Evolutionary conservation across 2,329 filamentous ascomycete genomes (phyloP).

Genomic region (Alternaria postmessia): DNA sequence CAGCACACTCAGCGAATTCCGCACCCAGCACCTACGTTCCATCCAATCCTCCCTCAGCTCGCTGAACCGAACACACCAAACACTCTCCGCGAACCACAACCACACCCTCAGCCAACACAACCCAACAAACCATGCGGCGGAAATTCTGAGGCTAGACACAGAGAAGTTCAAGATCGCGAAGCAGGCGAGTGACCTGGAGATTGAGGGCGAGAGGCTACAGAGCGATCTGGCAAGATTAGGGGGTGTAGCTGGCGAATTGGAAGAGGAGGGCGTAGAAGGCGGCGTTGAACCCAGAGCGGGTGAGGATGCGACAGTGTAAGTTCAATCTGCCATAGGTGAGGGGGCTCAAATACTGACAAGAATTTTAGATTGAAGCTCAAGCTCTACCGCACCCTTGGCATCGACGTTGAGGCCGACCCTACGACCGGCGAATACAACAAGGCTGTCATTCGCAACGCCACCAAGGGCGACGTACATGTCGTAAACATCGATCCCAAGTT

Average conservation of each 20-base stretch:
- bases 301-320: conserved; percentile 60
- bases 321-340: conserved; percentile 9
- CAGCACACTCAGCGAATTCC: conserved; percentile 81
- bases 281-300: conserved; percentile 60
- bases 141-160: conserved; percentile 87
- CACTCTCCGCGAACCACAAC: conserved; percentile 76
- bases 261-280: conserved; percentile 86
- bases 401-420: conserved; percentile 82
- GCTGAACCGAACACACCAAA: conserved; percentile 77
- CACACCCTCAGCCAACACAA: conserved; percentile 80
- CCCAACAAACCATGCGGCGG: conserved; percentile 78
- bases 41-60: conserved; percentile 55
- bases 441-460: conserved; percentile 83
- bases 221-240: conserved; percentile 78
- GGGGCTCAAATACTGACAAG: not conserved
- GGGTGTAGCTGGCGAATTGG: conserved; percentile 79
- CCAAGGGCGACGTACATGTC: conserved; percentile 91
- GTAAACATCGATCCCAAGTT: conserved; percentile 95
- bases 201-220: conserved; percentile 91
- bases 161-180: conserved; percentile 97
- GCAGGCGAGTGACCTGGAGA: conserved; percentile 84
- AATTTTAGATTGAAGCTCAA: conserved; percentile 77
- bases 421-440: conserved; percentile 82
- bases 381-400: conserved; percentile 89
- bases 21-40: conserved; percentile 71